phyloP scores from a whole-genome alignment of 257 asterid genomes.

The Solanum chilense region DNA sequence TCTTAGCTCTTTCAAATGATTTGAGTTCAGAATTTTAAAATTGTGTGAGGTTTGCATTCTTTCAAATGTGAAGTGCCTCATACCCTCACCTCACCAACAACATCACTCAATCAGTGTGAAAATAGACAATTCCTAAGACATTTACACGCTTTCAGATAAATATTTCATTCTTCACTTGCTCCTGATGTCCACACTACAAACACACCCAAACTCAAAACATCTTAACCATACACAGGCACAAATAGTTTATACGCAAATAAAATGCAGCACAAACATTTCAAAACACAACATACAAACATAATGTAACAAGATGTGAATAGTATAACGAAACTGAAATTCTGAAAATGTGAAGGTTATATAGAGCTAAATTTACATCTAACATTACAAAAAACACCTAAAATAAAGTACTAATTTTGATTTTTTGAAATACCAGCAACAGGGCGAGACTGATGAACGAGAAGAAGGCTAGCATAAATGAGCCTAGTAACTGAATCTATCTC shows the following conservation, averaged over 20 bases:
- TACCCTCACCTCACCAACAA: not conserved
- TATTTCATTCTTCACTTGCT: not conserved
- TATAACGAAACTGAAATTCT: not conserved
- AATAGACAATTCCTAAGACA: not conserved
- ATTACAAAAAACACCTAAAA: not conserved
- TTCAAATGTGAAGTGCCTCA: not conserved
- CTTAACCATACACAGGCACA: not conserved
- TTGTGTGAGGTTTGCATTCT: not conserved
- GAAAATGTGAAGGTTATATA: not conserved
- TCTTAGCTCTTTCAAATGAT: not conserved
- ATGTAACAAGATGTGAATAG: not conserved
- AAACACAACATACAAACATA: not conserved
- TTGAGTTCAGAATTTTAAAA: not conserved
- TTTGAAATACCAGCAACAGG: slow-evolving; percentile 44
- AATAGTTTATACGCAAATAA: not conserved
- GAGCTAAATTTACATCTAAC: not conserved
- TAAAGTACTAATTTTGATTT: not conserved
- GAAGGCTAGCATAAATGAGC: slow-evolving; percentile 64
- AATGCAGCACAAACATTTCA: not conserved
- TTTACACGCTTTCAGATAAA: not conserved
- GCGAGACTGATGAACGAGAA: slow-evolving; percentile 64
- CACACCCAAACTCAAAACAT: not conserved
- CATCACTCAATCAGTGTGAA: not conserved
- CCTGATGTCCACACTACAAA: not conserved
- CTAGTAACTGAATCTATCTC: slow-evolving; percentile 77